Base-by-base conservation (phyloP, 495 filamentous ascomycete genomes). In the Neurospora sublineolata region DNA sequence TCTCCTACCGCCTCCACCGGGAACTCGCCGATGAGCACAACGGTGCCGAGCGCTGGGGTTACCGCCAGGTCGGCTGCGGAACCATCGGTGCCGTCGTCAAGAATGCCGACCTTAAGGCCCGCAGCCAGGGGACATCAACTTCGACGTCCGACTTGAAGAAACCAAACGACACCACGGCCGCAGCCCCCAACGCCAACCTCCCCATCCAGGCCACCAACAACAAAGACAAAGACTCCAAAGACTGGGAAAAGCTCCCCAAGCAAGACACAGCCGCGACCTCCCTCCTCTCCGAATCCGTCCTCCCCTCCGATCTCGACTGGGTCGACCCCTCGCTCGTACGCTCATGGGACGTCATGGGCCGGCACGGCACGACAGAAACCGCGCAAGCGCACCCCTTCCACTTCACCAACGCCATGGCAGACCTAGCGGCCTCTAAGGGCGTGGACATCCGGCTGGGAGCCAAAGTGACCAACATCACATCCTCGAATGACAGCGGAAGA, bases 381-480 rank as follows among this genome's bases (percentile, higher is more conserved):
- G 93, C 95, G 3, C 95, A 98, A 79, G 95, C 98, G 7, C 95
- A 98, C 79, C 95, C 95, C 2, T 93, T 92, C 76, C 89, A 92
- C 30, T 97, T 99, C 75, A 99, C 94, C 3, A 97, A 88, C 0
- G 86, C 91, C 4, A 95, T 99, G 78, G 92, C 93, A 12, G 86
- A 87, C 42, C 85, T 99, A 20, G 93, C 94, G 10, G 84, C 86
- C 72, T 88, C 93, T 71, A 88, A 86, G 72, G 94, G 94, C 10
- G 90, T 87, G 33, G 86, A 90, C 60, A 87, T 97, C 69, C 83
- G 89, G 33, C 74, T 91, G 38, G 91, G 92, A 12, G 86, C 87
- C 10, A 81, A 80, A 70, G 83, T 84, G 5, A 93, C 79, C 18
- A 79, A 77, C 60, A 80, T 85, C 73, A 86, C 87, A 71, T 85